Evolutionary conservation across 2,329 filamentous ascomycete genomes (phyloP).

Genomic region (Arthrobotrys iridis): DNA sequence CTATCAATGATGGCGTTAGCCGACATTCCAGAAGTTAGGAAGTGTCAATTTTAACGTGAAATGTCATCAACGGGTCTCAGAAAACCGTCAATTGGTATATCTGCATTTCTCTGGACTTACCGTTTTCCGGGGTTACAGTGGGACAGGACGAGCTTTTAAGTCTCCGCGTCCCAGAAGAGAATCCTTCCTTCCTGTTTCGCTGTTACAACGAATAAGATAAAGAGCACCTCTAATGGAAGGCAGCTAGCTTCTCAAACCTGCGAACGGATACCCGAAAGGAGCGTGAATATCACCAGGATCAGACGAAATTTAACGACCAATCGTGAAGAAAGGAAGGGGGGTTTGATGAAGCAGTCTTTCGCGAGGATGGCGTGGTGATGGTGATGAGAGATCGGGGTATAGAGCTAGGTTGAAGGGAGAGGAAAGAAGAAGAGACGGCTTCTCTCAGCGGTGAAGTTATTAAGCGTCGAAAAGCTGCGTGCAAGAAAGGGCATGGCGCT

Average conservation of each 20-base stretch:
- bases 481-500: conserved; percentile 42
- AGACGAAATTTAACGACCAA: conserved; percentile 3
- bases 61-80: conserved; percentile 11
- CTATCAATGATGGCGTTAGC: conserved; percentile 29
- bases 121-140: conserved; percentile 7
- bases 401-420: background rate
- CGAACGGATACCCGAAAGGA: conserved; percentile 30
- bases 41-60: conserved; percentile 31
- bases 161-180: conserved; percentile 27
- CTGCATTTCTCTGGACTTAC: conserved; percentile 28
- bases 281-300: conserved; percentile 41
- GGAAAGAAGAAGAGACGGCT: background rate
- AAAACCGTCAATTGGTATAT: conserved; percentile 1
- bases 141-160: conserved; percentile 24
- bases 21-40: conserved; percentile 28
- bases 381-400: background rate
- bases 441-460: conserved; percentile 29
- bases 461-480: conserved; percentile 35
- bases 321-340: conserved; percentile 11
- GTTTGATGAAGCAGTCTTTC: background rate
- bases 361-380: background rate
- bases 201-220: conserved; percentile 28
- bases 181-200: conserved; percentile 19
- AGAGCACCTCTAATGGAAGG: conserved; percentile 8
- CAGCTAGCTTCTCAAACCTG: conserved; percentile 11